Percentiles rank a stretch among this genome's conserved stretches.
phyloP scores from a whole-genome alignment of 2,329 filamentous ascomycete genomes.

The Orbilia oligospora region DNA sequence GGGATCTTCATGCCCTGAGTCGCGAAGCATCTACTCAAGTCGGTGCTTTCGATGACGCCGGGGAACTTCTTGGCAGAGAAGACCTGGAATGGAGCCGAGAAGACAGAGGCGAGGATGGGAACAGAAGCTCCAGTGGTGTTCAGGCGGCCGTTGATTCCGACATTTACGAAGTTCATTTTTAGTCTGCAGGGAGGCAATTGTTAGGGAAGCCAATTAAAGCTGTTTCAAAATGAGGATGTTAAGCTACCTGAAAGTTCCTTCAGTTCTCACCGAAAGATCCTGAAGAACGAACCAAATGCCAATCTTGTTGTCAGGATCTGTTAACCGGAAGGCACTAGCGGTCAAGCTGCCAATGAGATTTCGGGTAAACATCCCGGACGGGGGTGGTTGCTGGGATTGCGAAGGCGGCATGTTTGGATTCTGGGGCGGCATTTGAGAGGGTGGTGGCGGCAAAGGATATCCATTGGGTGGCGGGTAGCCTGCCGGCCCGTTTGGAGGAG shows the following conservation, averaged over 20 bases:
- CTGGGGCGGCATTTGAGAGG: slow-evolving; percentile 55
- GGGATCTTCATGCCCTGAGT: slow-evolving; percentile 96
- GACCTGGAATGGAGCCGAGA: slow-evolving; percentile 91
- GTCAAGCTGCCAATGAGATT: slow-evolving; percentile 94
- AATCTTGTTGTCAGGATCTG: slow-evolving; percentile 82
- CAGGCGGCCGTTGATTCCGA: slow-evolving; percentile 74
- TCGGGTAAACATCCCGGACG: slow-evolving; percentile 89
- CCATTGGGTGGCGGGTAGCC: slow-evolving; percentile 58
- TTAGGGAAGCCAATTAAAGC: slow-evolving; percentile 24
- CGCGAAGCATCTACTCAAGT: slow-evolving; percentile 92
- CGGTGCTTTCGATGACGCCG: slow-evolving; percentile 93
- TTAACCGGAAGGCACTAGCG: slow-evolving; percentile 87
- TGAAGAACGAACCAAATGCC: slow-evolving; percentile 98
- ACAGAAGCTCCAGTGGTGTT: slow-evolving; percentile 78
- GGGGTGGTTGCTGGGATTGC: slow-evolving; percentile 67
- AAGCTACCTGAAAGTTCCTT: slow-evolving; percentile 85
- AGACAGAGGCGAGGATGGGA: slow-evolving; percentile 85
- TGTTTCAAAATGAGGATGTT: neutral
- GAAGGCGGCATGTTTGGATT: slow-evolving; percentile 62
- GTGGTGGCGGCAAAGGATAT: slow-evolving; percentile 58
- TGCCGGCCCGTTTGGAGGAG: slow-evolving; percentile 39
- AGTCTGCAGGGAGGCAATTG: slow-evolving; percentile 68
- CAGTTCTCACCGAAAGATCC: slow-evolving; percentile 92
- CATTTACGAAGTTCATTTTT: slow-evolving; percentile 86
- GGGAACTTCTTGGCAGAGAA: slow-evolving; percentile 99